These are phyloP conservation scores for Ophiocordyceps camponoti-rufipedis DNA, from an alignment of 2,329 filamentous ascomycete species.

Conservation along the genomic window DNA sequence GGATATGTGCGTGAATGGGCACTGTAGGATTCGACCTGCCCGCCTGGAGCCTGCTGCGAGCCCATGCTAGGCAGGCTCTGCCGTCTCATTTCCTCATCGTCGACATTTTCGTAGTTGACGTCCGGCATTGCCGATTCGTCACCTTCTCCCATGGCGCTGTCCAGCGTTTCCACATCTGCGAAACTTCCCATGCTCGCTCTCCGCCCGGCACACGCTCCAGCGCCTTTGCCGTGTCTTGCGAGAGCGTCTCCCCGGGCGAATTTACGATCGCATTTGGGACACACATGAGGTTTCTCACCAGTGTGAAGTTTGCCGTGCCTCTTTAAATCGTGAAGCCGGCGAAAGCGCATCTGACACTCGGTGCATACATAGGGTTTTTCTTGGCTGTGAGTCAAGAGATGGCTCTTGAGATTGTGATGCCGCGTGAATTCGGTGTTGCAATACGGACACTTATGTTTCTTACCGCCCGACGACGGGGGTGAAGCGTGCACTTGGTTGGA, in stretches of 20 bases:
- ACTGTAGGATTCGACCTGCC: constrained; percentile 27
- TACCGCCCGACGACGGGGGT: constrained; percentile 44
- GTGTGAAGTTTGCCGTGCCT: constrained; percentile 93
- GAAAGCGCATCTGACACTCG: constrained; percentile 83
- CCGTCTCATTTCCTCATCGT: constrained; percentile 45
- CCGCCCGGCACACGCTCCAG: constrained; percentile 84
- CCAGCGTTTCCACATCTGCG: constrained; percentile 58
- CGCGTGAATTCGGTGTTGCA: constrained; percentile 94
- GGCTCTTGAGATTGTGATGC: constrained; percentile 94
- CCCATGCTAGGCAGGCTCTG: constrained; percentile 61
- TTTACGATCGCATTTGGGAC: constrained; percentile 81
- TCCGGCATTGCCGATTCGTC: constrained; percentile 41
- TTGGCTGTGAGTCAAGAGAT: constrained; percentile 92
- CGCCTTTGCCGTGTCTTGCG: constrained; percentile 86
- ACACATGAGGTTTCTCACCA: constrained; percentile 87
- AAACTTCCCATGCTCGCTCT: constrained; percentile 74
- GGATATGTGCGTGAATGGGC: constrained; percentile 66
- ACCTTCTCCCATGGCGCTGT: constrained; percentile 25
- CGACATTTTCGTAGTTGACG: constrained; percentile 34
- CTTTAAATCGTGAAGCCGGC: constrained; percentile 86
- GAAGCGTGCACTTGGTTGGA: constrained; percentile 22
- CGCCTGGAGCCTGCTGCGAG: constrained; percentile 42
- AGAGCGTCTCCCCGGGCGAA: constrained; percentile 92
- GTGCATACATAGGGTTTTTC: constrained; percentile 94
- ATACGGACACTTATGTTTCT: constrained; percentile 93